A percentile compares a stretch with the other conserved stretches of the same genome.
Conservation (phyloP, 1,139 yeast species). For the Debaryomyces udenii region DNA sequence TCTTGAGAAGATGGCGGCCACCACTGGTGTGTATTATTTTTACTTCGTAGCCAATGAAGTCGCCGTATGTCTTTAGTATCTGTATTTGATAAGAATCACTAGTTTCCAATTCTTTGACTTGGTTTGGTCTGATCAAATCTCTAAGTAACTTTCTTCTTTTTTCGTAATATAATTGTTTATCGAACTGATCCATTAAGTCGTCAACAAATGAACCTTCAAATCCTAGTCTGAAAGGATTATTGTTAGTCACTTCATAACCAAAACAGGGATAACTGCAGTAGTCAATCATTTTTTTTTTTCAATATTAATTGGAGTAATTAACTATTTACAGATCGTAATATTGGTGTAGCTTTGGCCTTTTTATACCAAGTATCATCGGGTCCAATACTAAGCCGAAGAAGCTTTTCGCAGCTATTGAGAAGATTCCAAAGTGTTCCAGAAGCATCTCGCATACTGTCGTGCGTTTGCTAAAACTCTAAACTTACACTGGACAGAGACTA, state of each 20-base stretch:
- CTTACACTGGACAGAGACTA: not conserved
- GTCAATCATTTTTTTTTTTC: constrained; percentile 1
- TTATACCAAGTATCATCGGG: constrained; percentile 1
- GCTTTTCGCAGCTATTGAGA: constrained; percentile 5
- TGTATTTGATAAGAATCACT: constrained; percentile 44
- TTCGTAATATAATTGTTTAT: not conserved
- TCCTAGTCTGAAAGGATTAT: constrained; percentile 1
- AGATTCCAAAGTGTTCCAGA: constrained; percentile 5
- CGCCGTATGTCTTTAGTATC: constrained; percentile 38
- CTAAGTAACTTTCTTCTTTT: not conserved
- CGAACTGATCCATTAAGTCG: constrained; percentile 1
- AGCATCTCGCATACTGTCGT: constrained; percentile 4
- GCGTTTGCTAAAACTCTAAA: not conserved
- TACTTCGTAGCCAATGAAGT: constrained; percentile 44
- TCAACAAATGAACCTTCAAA: not conserved
- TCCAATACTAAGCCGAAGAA: not conserved
- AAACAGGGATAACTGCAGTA: constrained; percentile 2
- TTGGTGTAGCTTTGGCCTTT: no score
- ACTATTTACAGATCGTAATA: no score
- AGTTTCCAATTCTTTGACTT: constrained; percentile 38
- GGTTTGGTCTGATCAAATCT: not conserved
- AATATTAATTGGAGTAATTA: not conserved
- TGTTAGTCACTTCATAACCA: not conserved
- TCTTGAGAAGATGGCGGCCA: constrained; percentile 28
- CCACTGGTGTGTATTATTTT: constrained; percentile 31